phyloP scores from a whole-genome alignment of 352 stramenopile genomes.

The Saprolegnia parasitica region DNA sequence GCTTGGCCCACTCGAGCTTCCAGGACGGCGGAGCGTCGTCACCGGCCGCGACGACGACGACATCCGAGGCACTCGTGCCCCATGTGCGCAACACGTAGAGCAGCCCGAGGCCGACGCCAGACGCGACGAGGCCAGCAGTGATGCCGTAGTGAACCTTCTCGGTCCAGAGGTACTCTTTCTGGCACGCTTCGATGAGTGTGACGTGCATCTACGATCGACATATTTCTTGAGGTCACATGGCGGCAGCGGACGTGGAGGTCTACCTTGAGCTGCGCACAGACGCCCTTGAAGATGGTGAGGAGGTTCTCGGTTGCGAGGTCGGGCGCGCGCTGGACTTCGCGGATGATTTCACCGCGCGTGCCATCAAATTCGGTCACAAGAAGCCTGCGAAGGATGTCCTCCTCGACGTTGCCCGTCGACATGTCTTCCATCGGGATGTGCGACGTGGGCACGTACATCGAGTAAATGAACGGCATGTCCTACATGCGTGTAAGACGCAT shows the following conservation, averaged over 20 bases:
- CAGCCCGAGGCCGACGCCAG: slow-evolving; percentile 53
- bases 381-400: slow-evolving; percentile 53
- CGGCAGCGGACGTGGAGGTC: neutral
- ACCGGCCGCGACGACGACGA: slow-evolving; percentile 11
- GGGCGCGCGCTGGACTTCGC: slow-evolving; percentile 70
- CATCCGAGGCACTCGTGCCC: slow-evolving; percentile 31
- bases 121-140: slow-evolving; percentile 55
- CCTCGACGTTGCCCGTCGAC: slow-evolving; percentile 3
- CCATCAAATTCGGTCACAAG: slow-evolving; percentile 84
- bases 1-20: slow-evolving; percentile 75
- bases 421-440: neutral
- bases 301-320: slow-evolving; percentile 82
- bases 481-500: slow-evolving; percentile 14
- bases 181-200: slow-evolving; percentile 68
- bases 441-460: slow-evolving; percentile 74
- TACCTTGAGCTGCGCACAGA: slow-evolving; percentile 62
- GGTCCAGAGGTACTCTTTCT: slow-evolving; percentile 69
- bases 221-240: neutral
- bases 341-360: slow-evolving; percentile 77
- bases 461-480: slow-evolving; percentile 85
- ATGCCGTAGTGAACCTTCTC: slow-evolving; percentile 68
- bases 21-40: slow-evolving; percentile 37
- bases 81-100: slow-evolving; percentile 78
- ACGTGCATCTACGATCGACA: slow-evolving; percentile 55
- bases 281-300: slow-evolving; percentile 75